These are phyloP conservation scores for Ascochyta rabiei DNA, from an alignment of 2,329 filamentous ascomycete species.

Conservation along the genomic window DNA sequence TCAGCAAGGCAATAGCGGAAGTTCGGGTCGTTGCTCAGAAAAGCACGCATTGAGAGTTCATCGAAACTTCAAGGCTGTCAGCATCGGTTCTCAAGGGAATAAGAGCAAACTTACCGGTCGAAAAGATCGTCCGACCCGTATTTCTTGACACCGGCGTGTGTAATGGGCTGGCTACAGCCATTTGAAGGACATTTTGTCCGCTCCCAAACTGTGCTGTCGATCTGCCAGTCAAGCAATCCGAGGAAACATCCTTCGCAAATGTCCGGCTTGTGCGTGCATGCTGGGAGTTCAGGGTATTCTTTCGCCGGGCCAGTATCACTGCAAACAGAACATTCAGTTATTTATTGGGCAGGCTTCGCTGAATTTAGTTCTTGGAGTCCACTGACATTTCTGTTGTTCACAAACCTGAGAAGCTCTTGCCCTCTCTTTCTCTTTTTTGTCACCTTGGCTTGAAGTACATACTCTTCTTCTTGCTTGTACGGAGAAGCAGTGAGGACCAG, in stretches of 20 bases:
- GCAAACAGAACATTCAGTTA: slow-evolving; percentile 1
- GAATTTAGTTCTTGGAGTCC: no score
- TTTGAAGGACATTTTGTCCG: not conserved
- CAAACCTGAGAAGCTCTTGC: not conserved
- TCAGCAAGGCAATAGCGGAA: not conserved
- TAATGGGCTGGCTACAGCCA: not conserved
- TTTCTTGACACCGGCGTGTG: slow-evolving; percentile 1
- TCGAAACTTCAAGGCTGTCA: slow-evolving; percentile 4
- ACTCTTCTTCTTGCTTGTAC: no score
- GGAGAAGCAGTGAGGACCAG: no score
- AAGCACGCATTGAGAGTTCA: not conserved
- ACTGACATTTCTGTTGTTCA: no score
- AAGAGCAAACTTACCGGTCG: not conserved
- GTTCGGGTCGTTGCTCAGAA: not conserved
- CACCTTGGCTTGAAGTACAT: no score
- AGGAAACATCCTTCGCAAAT: slow-evolving; percentile 1
- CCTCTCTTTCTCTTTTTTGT: not conserved
- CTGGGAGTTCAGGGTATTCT: not conserved
- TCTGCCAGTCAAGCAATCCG: not conserved
- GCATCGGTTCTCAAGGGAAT: not conserved
- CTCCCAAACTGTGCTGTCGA: not conserved
- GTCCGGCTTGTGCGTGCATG: slow-evolving; percentile 1
- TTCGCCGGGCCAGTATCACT: not conserved
- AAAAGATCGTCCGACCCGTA: not conserved
- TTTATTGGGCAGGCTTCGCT: no score